Conservation (phyloP, 768 basidiomycete species). For the Calocera cornea region DNA sequence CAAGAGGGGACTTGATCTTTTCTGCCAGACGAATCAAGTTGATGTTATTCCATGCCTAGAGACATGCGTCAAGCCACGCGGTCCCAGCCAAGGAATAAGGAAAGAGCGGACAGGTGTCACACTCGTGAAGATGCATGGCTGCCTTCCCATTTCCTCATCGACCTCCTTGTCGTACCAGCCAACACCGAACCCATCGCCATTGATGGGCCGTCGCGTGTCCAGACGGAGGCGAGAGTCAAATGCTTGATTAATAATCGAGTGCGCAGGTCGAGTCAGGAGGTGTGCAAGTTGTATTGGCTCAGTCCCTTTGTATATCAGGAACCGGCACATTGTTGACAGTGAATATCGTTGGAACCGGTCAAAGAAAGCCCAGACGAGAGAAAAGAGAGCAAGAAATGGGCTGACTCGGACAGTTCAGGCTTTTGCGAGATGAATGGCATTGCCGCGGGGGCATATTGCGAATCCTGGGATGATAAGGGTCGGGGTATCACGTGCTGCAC, state of each 20-base stretch:
- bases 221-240: slow-evolving; percentile 84
- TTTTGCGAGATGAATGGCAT: not conserved
- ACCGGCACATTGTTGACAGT: slow-evolving; percentile 52
- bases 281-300: slow-evolving; percentile 85
- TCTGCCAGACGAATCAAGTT: slow-evolving; percentile 89
- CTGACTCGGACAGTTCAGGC: not conserved
- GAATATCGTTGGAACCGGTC: not conserved
- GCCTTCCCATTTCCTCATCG: slow-evolving; percentile 67
- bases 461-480: not conserved
- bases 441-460: slow-evolving; percentile 2
- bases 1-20: slow-evolving; percentile 90
- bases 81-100: not conserved
- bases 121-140: slow-evolving; percentile 93
- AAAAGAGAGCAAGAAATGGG: not conserved
- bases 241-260: slow-evolving; percentile 95
- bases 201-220: slow-evolving; percentile 72
- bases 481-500: not conserved
- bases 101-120: slow-evolving; percentile 64
- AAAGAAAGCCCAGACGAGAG: not conserved
- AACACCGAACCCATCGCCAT: slow-evolving; percentile 93
- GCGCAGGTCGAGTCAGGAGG: slow-evolving; percentile 85
- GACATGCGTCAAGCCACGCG: not conserved
- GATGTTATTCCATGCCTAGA: slow-evolving; percentile 88
- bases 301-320: slow-evolving; percentile 91
- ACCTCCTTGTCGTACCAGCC: slow-evolving; percentile 89